Evolutionary conservation across 768 basidiomycete genomes (phyloP).

Genomic region (Saitozyma podzolica): DNA sequence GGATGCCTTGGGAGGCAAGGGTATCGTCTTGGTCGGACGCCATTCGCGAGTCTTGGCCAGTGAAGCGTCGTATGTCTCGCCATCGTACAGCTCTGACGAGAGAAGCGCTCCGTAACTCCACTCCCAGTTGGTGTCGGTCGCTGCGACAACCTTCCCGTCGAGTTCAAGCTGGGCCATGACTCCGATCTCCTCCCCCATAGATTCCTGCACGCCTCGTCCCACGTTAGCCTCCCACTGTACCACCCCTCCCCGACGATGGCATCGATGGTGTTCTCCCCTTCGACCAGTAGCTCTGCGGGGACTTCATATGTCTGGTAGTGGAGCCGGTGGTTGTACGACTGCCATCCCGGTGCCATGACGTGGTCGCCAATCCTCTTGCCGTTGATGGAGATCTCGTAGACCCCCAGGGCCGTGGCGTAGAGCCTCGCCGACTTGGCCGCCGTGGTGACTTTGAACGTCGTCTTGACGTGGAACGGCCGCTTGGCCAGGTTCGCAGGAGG

Average conservation of each 20-base stretch:
- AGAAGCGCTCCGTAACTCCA: conserved; percentile 27
- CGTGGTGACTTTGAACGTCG: conserved; percentile 7
- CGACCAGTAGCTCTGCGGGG: background rate
- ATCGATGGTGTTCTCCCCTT: conserved; percentile 18
- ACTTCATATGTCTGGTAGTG: conserved; percentile 42
- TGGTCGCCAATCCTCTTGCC: conserved; percentile 32
- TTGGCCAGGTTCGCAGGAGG: conserved; percentile 12
- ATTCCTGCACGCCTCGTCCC: conserved; percentile 8
- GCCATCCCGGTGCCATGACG: conserved; percentile 42
- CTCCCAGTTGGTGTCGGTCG: conserved; percentile 24
- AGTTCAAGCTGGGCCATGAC: conserved; percentile 35
- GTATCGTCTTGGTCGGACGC: conserved; percentile 4
- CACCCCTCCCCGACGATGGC: conserved; percentile 25
- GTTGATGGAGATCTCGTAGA: conserved; percentile 36
- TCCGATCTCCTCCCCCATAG: conserved; percentile 30
- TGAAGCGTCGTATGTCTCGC: conserved; percentile 23
- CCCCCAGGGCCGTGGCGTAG: conserved; percentile 39
- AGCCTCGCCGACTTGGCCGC: conserved; percentile 4
- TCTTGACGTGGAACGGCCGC: conserved; percentile 21
- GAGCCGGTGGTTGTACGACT: conserved; percentile 36
- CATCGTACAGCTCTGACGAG: conserved; percentile 26
- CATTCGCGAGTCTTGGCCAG: background rate
- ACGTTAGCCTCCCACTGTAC: conserved; percentile 17
- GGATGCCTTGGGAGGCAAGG: conserved; percentile 14
- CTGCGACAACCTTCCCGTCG: conserved; percentile 14